These are phyloP conservation scores for Tympanopsis confertula DNA, from an alignment of 2,329 filamentous ascomycete genomes.

Conservation along the genomic window DNA sequence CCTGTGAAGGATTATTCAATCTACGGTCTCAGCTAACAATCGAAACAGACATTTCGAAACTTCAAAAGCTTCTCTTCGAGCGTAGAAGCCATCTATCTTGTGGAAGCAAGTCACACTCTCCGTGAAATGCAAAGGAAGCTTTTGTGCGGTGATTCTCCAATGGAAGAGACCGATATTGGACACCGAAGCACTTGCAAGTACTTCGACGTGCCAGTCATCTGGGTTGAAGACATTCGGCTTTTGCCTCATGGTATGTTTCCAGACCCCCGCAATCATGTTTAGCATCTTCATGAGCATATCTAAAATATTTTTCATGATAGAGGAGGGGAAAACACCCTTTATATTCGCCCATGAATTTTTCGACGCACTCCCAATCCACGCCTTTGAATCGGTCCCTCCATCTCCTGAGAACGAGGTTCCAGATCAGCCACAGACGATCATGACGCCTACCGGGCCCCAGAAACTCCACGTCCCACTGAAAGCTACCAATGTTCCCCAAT, in stretches of 20 bases:
- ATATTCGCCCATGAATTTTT: slow-evolving; percentile 98
- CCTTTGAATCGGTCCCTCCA: slow-evolving; percentile 65
- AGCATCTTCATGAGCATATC: no score
- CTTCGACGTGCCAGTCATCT: slow-evolving; percentile 63
- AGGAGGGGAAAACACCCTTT: slow-evolving; percentile 66
- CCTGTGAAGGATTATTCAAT: background rate
- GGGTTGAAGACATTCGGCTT: slow-evolving; percentile 82
- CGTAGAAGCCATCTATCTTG: slow-evolving; percentile 81
- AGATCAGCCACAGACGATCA: slow-evolving; percentile 7
- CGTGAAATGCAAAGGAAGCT: slow-evolving; percentile 67
- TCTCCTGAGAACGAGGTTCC: slow-evolving; percentile 27
- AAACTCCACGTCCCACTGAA: background rate
- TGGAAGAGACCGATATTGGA: slow-evolving; percentile 63
- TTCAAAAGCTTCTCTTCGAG: slow-evolving; percentile 69
- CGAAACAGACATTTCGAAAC: slow-evolving; percentile 76
- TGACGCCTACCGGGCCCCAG: background rate
- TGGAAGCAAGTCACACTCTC: slow-evolving; percentile 80
- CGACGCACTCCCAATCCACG: slow-evolving; percentile 90
- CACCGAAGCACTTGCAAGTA: slow-evolving; percentile 68
- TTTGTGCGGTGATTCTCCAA: slow-evolving; percentile 62
- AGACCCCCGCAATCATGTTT: slow-evolving; percentile 5
- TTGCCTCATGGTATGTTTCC: slow-evolving; percentile 51
- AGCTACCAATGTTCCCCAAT: slow-evolving; percentile 38
- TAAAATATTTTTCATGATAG: slow-evolving; percentile 23
- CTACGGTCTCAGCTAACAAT: slow-evolving; percentile 2